These are phyloP conservation scores for Lentinula sp. DNA, from an alignment of 768 basidiomycete genomes.

Conservation along the genomic window DNA sequence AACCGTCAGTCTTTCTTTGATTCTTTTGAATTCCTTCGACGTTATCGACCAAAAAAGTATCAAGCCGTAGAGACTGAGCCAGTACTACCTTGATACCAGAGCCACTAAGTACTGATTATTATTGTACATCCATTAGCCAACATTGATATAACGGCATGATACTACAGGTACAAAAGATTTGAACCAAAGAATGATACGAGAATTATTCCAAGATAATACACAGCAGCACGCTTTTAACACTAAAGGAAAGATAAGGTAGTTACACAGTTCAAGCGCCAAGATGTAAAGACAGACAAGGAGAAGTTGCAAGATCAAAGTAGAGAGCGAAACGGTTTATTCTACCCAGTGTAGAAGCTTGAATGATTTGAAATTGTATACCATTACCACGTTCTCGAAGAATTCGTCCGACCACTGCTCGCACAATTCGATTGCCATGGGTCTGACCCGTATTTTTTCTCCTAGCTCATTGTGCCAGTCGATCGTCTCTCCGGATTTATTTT, in stretches of 20 bases:
- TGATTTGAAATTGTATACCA: constrained; percentile 7
- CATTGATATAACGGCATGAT: not conserved
- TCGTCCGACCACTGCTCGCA: constrained; percentile 56
- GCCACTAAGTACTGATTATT: not conserved
- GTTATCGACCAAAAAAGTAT: constrained; percentile 20
- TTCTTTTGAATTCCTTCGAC: constrained; percentile 20
- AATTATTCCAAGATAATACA: not conserved
- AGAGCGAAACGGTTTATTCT: not conserved
- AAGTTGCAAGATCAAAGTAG: not conserved
- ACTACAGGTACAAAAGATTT: not conserved
- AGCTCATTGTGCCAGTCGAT: constrained; percentile 27
- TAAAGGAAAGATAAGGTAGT: not conserved
- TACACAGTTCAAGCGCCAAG: not conserved
- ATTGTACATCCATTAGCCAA: not conserved
- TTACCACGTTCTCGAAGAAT: constrained; percentile 56
- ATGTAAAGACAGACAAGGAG: not conserved
- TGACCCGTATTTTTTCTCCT: constrained; percentile 38
- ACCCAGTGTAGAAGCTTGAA: constrained; percentile 2
- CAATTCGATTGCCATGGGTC: constrained; percentile 37
- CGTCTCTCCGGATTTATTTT: constrained; percentile 29
- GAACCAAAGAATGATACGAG: not conserved
- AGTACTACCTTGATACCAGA: not conserved
- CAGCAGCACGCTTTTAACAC: not conserved
- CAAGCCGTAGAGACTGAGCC: constrained; percentile 22
- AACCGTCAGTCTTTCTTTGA: constrained; percentile 11